A percentile compares a stretch with the other conserved stretches of the same genome.
phyloP scores from a whole-genome alignment of 2,329 filamentous ascomycete genomes.

The Penicillium decumbens region DNA sequence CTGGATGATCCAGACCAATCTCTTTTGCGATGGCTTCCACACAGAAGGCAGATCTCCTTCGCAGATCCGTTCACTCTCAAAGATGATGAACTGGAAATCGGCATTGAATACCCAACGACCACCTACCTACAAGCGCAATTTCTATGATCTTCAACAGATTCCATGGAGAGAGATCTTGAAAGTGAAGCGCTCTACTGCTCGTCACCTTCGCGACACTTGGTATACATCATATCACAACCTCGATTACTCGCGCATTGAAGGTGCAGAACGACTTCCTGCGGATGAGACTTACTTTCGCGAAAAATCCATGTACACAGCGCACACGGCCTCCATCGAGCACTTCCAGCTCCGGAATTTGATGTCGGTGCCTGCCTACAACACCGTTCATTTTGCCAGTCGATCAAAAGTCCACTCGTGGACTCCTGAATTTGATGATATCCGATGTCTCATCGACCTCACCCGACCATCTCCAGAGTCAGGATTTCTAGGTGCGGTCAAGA shows the following conservation, averaged over 20 bases:
- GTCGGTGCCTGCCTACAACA: slow-evolving; percentile 51
- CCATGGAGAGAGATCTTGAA: slow-evolving; percentile 38
- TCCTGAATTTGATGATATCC: slow-evolving; percentile 41
- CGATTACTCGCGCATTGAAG: slow-evolving; percentile 25
- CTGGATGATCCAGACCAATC: slow-evolving; percentile 34
- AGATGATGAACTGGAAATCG: slow-evolving; percentile 34
- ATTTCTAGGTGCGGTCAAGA: slow-evolving; percentile 39
- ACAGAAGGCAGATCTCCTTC: slow-evolving; percentile 18
- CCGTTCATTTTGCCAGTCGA: slow-evolving; percentile 51
- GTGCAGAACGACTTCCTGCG: slow-evolving; percentile 31
- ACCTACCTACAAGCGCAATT: slow-evolving; percentile 20
- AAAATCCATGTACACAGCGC: slow-evolving; percentile 47
- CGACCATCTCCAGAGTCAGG: slow-evolving; percentile 37
- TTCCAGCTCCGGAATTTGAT: slow-evolving; percentile 58
- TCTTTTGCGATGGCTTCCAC: slow-evolving; percentile 15
- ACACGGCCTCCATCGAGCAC: slow-evolving; percentile 51
- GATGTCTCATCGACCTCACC: slow-evolving; percentile 48
- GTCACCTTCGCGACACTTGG: slow-evolving; percentile 37
- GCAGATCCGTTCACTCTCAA: slow-evolving; percentile 27
- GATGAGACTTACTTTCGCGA: slow-evolving; percentile 48
- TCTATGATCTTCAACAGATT: slow-evolving; percentile 42
- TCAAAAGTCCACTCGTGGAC: slow-evolving; percentile 49
- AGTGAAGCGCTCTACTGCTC: slow-evolving; percentile 36
- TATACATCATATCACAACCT: slow-evolving; percentile 42
- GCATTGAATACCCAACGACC: slow-evolving; percentile 34